Evolutionary conservation across 2,329 filamentous ascomycete genomes (phyloP).

Genomic region (Verticillium longisporum): DNA sequence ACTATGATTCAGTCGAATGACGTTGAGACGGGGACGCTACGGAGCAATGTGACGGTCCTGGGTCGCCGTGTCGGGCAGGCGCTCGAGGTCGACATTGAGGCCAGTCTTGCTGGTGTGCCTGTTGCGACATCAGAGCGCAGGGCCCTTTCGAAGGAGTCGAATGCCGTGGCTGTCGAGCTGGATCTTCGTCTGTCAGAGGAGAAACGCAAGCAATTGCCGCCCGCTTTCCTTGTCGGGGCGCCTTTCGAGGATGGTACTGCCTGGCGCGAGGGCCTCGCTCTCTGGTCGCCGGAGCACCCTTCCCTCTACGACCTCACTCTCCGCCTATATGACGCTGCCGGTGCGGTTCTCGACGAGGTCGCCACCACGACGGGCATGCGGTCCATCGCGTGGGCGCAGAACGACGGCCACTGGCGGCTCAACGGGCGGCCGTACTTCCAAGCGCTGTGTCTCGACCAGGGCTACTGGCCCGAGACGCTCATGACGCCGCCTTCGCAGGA

Average conservation of each 20-base stretch:
- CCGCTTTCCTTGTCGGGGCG: slow-evolving; percentile 21
- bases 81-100: slow-evolving; percentile 46
- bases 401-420: slow-evolving; percentile 51
- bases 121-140: slow-evolving; percentile 36
- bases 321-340: slow-evolving; percentile 37
- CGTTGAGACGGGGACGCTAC: slow-evolving; percentile 42
- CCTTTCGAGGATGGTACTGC: slow-evolving; percentile 28
- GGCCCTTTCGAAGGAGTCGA: slow-evolving; percentile 39
- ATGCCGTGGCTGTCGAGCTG: slow-evolving; percentile 38
- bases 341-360: slow-evolving; percentile 44
- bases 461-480: slow-evolving; percentile 56
- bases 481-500: slow-evolving; percentile 48
- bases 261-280: slow-evolving; percentile 49
- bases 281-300: slow-evolving; percentile 55
- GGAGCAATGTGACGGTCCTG: slow-evolving; percentile 40
- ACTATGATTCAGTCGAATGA: slow-evolving; percentile 48
- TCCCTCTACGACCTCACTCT: slow-evolving; percentile 49
- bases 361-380: slow-evolving; percentile 56
- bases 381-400: slow-evolving; percentile 49
- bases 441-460: slow-evolving; percentile 52
- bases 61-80: slow-evolving; percentile 38
- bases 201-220: slow-evolving; percentile 30
- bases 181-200: slow-evolving; percentile 38
- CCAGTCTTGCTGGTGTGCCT: slow-evolving; percentile 38
- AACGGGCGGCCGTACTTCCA: slow-evolving; percentile 56